Evolutionary conservation across 495 filamentous ascomycete genomes (phyloP).

Genomic region (Monascus purpureus): DNA sequence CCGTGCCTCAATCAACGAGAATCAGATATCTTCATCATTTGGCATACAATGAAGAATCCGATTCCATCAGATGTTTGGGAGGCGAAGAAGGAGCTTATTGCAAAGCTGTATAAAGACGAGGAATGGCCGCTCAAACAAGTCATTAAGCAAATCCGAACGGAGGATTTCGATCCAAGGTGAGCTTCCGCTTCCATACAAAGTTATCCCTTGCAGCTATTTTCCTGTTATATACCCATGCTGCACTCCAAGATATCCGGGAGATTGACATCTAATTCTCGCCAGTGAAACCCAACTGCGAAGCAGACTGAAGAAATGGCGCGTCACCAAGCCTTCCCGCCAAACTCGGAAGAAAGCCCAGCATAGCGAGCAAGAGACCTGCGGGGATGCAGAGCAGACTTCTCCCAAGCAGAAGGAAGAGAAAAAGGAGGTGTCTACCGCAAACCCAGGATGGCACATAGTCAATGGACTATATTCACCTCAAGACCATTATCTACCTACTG

Average conservation of each 20-base stretch:
- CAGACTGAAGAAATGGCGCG: conserved; percentile 35
- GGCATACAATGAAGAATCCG: conserved; percentile 27
- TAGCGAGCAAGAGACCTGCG: neutral
- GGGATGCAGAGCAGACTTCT: conserved; percentile 6
- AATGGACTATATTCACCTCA: conserved; percentile 7
- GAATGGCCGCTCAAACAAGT: conserved; percentile 38
- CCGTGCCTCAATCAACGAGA: too few relatives aligned
- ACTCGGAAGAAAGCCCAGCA: conserved; percentile 24
- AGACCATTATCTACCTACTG: conserved; percentile 6
- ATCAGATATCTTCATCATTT: too few relatives aligned
- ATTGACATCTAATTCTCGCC: too few relatives aligned
- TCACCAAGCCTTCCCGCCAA: conserved; percentile 35
- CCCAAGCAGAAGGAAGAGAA: conserved; percentile 6
- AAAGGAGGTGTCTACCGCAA: conserved; percentile 1
- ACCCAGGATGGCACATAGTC: conserved; percentile 11
- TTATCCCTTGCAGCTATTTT: too few relatives aligned
- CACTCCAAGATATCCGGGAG: too few relatives aligned
- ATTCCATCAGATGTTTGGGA: conserved; percentile 37
- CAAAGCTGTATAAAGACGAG: conserved; percentile 34
- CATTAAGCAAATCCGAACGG: conserved; percentile 33
- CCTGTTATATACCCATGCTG: too few relatives aligned
- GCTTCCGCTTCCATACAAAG: too few relatives aligned
- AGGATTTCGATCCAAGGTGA: conserved; percentile 36
- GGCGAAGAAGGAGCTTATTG: conserved; percentile 33
- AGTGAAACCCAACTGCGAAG: conserved; percentile 36